Evolutionary conservation across 441 rosid genomes (phyloP), one percentile per base, ranked within the genome.

Genomic region (Theobroma grandiflorum): DNA sequence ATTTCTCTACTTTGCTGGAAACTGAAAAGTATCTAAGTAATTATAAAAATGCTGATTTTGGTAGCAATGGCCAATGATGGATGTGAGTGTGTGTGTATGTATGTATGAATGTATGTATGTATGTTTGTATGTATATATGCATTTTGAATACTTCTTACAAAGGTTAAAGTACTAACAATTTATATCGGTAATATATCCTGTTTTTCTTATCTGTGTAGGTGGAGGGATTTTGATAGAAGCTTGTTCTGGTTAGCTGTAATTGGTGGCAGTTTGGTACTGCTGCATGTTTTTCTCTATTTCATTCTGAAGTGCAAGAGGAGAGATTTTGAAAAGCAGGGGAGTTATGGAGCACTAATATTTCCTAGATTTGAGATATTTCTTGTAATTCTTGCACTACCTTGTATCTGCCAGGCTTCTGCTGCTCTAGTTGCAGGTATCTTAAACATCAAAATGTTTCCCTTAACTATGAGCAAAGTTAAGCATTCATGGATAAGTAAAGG

Each of bases 341-440:
- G 76, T 74, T 85, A 90, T 42, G 98, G 99, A 77, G 93, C 91
- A 49, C 87, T 95, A 75, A 78, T 87, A 63, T 90, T 96, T 82
- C 98, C 98, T 62, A 90, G 96, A 88, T 90, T 94, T 57, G 98
- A 93, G 89, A 89, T 96, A 38, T 91, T 90, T 90, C 93, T 96
- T 74, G 79, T 87, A 69, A 84, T 93, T 84, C 93, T 93, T 73
- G 95, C 92, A n/a, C 84, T 91, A 78, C 98, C 98, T 33, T 91
- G 95, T 84, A 75, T 88, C 67, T 92, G 93, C 76, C 84, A 84
- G 86, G 99, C 92, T 71, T 91, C 96, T 14, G 85, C 94, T 77
- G 81, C 89, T 81, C 77, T 96, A 58, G 76, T 93, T 79, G 87
- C 78, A 89, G 98, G 98, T 96, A 88, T 33, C 70, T 11, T 74